Conservation (phyloP, 306 rosid genomes). For the Quercus engelmannii region DNA sequence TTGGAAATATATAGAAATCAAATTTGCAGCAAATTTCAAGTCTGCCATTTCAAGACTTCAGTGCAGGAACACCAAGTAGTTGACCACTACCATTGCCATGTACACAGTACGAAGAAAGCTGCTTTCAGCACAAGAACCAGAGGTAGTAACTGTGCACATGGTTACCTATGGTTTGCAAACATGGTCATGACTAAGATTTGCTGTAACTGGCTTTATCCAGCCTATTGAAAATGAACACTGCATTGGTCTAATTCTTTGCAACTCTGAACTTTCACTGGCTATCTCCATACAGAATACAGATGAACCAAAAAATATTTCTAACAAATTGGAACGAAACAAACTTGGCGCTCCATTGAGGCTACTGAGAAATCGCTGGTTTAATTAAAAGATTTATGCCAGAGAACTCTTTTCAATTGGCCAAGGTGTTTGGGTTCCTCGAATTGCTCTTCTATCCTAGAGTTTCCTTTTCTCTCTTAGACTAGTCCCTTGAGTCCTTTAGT, state of each 20-base stretch:
- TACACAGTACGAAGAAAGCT: neutral
- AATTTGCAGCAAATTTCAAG: neutral
- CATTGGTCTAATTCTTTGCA: neutral
- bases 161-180: neutral
- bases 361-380: too few relatives aligned
- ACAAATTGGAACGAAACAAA: neutral
- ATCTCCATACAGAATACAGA: neutral
- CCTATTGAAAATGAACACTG: neutral
- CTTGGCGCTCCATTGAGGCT: too few relatives aligned
- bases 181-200: neutral
- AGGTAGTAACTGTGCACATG: neutral
- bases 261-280: neutral
- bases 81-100: neutral
- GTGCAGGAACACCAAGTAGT: neutral
- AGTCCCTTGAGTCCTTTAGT: too few relatives aligned
- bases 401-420: too few relatives aligned
- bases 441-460: too few relatives aligned
- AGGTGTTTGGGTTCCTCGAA: too few relatives aligned
- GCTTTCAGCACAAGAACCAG: neutral
- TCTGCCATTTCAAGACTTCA: neutral
- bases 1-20: neutral
- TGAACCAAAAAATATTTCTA: neutral
- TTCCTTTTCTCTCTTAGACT: too few relatives aligned
- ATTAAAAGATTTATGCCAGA: too few relatives aligned
- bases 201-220: neutral